Conservation (phyloP, 2,329 filamentous ascomycete species). For the Penicillium janthinellum region DNA sequence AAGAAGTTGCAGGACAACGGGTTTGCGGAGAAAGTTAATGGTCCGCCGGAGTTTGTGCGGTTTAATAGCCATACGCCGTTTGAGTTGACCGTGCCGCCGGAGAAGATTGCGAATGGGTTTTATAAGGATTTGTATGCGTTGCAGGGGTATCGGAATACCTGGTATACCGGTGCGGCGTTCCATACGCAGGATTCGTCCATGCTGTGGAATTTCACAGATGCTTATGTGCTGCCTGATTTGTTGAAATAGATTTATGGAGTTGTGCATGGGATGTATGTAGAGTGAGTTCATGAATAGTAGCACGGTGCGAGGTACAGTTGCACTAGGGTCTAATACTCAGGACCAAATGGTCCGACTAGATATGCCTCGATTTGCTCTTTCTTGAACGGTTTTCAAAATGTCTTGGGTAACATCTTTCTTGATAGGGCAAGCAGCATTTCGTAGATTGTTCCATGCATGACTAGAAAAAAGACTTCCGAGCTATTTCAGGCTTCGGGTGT, state of each 20-base stretch:
- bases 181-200: constrained; percentile 19
- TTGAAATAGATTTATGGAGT: background rate
- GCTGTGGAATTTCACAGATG: constrained; percentile 18
- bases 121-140: constrained; percentile 46
- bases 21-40: constrained; percentile 14
- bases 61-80: constrained; percentile 44
- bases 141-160: constrained; percentile 50
- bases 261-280: background rate
- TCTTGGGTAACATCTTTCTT: no score
- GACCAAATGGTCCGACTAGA: no score
- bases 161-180: constrained; percentile 45
- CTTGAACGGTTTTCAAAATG: no score
- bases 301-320: no score
- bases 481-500: no score
- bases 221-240: constrained; percentile 10
- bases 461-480: no score
- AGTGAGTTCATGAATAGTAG: background rate
- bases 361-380: no score
- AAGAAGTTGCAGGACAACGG: constrained; percentile 16
- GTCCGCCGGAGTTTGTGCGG: constrained; percentile 35
- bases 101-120: constrained; percentile 45
- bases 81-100: constrained; percentile 35
- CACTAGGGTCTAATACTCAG: no score
- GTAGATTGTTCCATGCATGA: no score
- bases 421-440: no score